Percentiles rank a stretch among this genome's conserved stretches.
These are phyloP conservation scores for Rossbeevera mucosa DNA, from an alignment of 768 basidiomycete genomes.

Conservation along the genomic window DNA sequence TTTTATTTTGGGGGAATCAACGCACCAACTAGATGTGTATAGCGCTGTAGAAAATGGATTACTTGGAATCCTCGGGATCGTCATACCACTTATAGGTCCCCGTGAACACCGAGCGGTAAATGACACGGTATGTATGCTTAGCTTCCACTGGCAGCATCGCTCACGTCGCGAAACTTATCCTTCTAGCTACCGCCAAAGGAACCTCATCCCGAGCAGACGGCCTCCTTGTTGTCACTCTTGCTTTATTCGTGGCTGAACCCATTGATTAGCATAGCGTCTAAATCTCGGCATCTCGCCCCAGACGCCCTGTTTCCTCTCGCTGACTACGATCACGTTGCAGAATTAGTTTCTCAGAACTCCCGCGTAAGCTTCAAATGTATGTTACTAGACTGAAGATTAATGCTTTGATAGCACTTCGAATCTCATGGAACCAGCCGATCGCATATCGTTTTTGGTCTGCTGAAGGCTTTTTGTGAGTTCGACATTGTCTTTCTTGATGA, in stretches of 20 bases:
- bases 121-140: neutral
- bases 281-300: constrained; percentile 38
- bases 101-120: neutral
- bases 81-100: constrained; percentile 6
- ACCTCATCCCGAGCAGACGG: constrained; percentile 38
- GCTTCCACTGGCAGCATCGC: neutral
- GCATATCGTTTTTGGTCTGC: constrained; percentile 2
- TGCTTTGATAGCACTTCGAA: neutral
- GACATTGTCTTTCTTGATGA: neutral
- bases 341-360: constrained; percentile 29
- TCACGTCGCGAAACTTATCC: constrained; percentile 3
- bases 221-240: constrained; percentile 33
- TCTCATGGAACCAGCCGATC: neutral
- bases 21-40: neutral
- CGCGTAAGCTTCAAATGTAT: constrained; percentile 19
- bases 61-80: constrained; percentile 3
- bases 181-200: neutral
- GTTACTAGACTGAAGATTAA: neutral
- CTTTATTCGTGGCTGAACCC: constrained; percentile 52
- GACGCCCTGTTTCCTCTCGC: constrained; percentile 45
- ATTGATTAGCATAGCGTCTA: constrained; percentile 39
- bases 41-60: neutral
- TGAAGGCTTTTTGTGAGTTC: constrained; percentile 6
- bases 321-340: constrained; percentile 39
- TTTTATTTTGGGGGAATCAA: neutral